Evolutionary conservation across 768 basidiomycete genomes (phyloP).

Genomic region (Agaricus sinodeliciosus): DNA sequence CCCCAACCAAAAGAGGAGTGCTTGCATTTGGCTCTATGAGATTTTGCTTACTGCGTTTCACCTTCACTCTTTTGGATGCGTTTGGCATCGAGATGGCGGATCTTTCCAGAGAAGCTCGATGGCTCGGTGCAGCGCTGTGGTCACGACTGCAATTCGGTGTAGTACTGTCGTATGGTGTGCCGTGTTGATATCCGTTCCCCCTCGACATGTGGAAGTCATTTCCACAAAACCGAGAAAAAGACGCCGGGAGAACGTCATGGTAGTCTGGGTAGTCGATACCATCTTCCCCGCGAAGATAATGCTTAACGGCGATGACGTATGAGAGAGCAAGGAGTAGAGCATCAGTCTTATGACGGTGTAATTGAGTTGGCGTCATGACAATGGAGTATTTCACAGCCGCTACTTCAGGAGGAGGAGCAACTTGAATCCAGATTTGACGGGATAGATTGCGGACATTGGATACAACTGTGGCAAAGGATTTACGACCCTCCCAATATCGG

Average conservation of each 20-base stretch:
- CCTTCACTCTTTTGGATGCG: slow-evolving; percentile 63
- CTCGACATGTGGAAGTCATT: slow-evolving; percentile 30
- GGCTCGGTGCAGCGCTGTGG: slow-evolving; percentile 20
- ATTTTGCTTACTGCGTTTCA: slow-evolving; percentile 64
- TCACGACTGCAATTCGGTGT: slow-evolving; percentile 22
- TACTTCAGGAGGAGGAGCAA: slow-evolving; percentile 54
- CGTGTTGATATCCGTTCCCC: slow-evolving; percentile 12
- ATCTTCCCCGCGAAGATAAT: slow-evolving; percentile 83
- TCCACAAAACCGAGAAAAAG: slow-evolving; percentile 45
- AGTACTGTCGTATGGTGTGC: slow-evolving; percentile 39
- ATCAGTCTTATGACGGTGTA: slow-evolving; percentile 63
- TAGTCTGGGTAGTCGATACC: slow-evolving; percentile 68
- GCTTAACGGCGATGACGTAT: slow-evolving; percentile 70
- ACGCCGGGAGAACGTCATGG: slow-evolving; percentile 54
- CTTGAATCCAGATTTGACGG: slow-evolving; percentile 76
- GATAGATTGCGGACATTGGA: slow-evolving; percentile 73
- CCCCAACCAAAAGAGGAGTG: slow-evolving; percentile 59
- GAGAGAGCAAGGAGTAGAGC: slow-evolving; percentile 60
- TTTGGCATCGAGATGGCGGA: slow-evolving; percentile 23
- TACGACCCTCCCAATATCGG: slow-evolving; percentile 85
- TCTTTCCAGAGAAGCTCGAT: slow-evolving; percentile 32
- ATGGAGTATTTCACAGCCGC: slow-evolving; percentile 35
- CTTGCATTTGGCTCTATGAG: slow-evolving; percentile 24
- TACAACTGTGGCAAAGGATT: slow-evolving; percentile 66
- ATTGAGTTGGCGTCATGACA: slow-evolving; percentile 40